These are phyloP conservation scores for Quercus phellos DNA, from an alignment of 331 rosid genomes.

Conservation along the genomic window DNA sequence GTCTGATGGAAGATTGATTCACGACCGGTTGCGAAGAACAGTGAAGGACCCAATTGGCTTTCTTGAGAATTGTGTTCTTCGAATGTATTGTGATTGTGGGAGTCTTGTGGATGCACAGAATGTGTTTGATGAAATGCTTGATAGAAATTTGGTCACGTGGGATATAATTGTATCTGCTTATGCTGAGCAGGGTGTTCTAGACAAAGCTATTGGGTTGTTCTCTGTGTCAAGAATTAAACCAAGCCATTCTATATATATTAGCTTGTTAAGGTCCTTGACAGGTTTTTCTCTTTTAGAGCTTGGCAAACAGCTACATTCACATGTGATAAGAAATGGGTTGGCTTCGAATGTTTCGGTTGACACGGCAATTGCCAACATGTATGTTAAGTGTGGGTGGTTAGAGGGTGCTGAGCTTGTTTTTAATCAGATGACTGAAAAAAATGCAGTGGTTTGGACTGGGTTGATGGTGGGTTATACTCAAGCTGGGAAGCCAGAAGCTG, in stretches of 20 bases:
- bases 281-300: conserved; percentile 29
- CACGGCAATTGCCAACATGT: conserved; percentile 44
- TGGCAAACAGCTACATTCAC: conserved; percentile 52
- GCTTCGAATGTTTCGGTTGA: conserved; percentile 24
- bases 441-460: conserved; percentile 53
- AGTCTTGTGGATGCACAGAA: conserved; percentile 38
- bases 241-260: conserved; percentile 31
- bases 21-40: conserved; percentile 27
- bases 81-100: conserved; percentile 48
- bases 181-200: conserved; percentile 29
- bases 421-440: conserved; percentile 37
- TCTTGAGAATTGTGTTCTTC: conserved; percentile 37
- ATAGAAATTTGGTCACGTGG: conserved; percentile 40
- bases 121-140: conserved; percentile 47
- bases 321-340: conserved; percentile 37
- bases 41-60: conserved; percentile 25
- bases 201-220: conserved; percentile 36
- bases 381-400: conserved; percentile 54
- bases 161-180: conserved; percentile 39
- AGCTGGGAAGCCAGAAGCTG: conserved; percentile 35
- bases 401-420: conserved; percentile 45
- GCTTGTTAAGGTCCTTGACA: conserved; percentile 35
- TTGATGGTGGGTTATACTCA: conserved; percentile 56
- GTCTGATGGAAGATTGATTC: conserved; percentile 40
- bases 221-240: conserved; percentile 31